Percentiles rank a stretch among this genome's conserved stretches.
Evolutionary conservation across 2,329 filamentous ascomycete species (phyloP).

Genomic region (Monilinia vaccinii-corymbosi): DNA sequence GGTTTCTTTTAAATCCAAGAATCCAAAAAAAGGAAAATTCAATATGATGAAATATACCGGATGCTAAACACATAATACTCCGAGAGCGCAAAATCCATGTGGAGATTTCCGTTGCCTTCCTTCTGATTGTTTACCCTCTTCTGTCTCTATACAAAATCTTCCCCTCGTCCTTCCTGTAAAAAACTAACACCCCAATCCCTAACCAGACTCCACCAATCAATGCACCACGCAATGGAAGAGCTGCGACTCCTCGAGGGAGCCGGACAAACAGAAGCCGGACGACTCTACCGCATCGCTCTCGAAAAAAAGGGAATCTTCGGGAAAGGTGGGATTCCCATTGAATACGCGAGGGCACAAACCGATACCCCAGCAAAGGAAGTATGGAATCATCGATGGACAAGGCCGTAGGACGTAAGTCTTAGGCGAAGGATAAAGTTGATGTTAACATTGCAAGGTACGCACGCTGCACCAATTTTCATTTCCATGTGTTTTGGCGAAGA

Average conservation of each 20-base stretch:
- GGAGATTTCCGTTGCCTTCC: conserved; percentile 8
- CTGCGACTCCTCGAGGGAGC: conserved; percentile 52
- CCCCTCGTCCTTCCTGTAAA: neutral
- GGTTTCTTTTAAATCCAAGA: conserved; percentile 2
- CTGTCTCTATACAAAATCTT: neutral
- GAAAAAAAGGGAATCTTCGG: conserved; percentile 78
- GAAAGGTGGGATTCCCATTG: conserved; percentile 69
- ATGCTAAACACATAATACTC: conserved; percentile 7
- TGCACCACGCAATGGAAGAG: conserved; percentile 79
- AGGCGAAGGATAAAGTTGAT: no score
- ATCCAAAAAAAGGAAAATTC: neutral
- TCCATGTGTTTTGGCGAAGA: conserved; percentile 11
- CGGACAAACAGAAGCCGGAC: conserved; percentile 51
- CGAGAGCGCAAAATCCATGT: conserved; percentile 8
- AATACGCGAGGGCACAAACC: conserved; percentile 79
- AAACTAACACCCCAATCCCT: neutral
- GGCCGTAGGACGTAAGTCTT: conserved; percentile 27
- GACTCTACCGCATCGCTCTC: conserved; percentile 80
- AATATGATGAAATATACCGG: conserved; percentile 8
- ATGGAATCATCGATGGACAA: conserved; percentile 94
- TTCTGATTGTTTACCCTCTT: neutral
- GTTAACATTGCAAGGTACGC: neutral
- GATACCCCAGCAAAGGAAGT: conserved; percentile 72
- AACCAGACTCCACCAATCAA: conserved; percentile 59
- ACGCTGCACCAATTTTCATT: conserved; percentile 6